Conservation (phyloP, 768 basidiomycete species). For the Suillus plorans region DNA sequence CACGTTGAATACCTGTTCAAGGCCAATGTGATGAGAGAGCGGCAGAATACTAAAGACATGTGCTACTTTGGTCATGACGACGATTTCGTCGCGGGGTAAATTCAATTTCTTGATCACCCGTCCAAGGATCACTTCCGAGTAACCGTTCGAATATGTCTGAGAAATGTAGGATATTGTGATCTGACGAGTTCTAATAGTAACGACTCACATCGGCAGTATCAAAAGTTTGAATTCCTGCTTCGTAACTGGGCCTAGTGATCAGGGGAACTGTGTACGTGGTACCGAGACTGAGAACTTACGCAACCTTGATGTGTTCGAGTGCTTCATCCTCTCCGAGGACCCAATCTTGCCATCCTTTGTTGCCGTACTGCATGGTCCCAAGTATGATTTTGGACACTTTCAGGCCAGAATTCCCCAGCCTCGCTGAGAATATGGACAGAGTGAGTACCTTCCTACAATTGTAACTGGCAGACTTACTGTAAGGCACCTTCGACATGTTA, state of each 20-base stretch:
- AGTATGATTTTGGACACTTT: slow-evolving; percentile 53
- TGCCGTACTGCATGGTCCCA: slow-evolving; percentile 47
- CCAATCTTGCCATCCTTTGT: slow-evolving; percentile 54
- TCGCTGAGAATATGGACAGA: slow-evolving; percentile 25
- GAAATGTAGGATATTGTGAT: neutral
- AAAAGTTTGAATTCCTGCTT: slow-evolving; percentile 36
- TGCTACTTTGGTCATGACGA: slow-evolving; percentile 72
- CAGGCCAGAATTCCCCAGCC: slow-evolving; percentile 47
- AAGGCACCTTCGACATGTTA: slow-evolving; percentile 30
- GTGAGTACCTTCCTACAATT: neutral
- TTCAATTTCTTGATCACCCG: slow-evolving; percentile 67
- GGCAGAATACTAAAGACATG: neutral
- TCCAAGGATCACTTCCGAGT: slow-evolving; percentile 66
- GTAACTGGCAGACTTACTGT: slow-evolving; percentile 24
- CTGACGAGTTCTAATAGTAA: neutral
- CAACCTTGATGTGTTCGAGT: slow-evolving; percentile 46
- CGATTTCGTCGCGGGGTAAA: slow-evolving; percentile 72
- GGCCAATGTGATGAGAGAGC: neutral
- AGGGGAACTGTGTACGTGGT: neutral
- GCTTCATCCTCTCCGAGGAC: slow-evolving; percentile 47
- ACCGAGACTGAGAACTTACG: slow-evolving; percentile 30
- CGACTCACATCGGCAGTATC: slow-evolving; percentile 32
- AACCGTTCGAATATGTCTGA: slow-evolving; percentile 65
- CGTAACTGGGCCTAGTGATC: slow-evolving; percentile 25
- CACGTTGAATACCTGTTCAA: slow-evolving; percentile 42